phyloP scores from a whole-genome alignment of 495 filamentous ascomycete species.

The Aspergillus avenaceus region DNA sequence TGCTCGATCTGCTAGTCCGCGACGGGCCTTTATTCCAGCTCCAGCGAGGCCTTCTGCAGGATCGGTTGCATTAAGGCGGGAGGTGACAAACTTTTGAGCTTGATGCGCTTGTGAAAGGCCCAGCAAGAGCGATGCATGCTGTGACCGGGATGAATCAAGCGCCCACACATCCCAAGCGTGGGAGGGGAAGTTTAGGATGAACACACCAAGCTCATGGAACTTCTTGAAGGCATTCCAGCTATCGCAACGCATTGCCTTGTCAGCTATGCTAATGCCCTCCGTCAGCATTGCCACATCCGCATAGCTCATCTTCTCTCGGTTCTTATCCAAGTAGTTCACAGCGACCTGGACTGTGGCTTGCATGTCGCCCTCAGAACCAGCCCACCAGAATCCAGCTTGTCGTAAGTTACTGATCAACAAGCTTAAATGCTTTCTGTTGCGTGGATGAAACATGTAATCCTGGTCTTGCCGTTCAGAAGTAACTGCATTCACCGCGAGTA shows the following conservation, averaged over 20 bases:
- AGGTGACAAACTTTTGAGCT: slow-evolving; percentile 57
- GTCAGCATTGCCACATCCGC: slow-evolving; percentile 58
- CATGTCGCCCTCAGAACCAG: slow-evolving; percentile 68
- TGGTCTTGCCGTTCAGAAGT: slow-evolving; percentile 79
- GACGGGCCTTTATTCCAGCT: slow-evolving; percentile 40
- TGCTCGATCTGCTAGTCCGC: slow-evolving; percentile 23
- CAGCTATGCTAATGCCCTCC: slow-evolving; percentile 59
- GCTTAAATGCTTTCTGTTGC: slow-evolving; percentile 59
- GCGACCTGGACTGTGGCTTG: slow-evolving; percentile 57
- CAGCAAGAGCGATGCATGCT: slow-evolving; percentile 36
- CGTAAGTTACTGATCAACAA: slow-evolving; percentile 72
- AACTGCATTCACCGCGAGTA: slow-evolving; percentile 78
- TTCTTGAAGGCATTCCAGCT: slow-evolving; percentile 63
- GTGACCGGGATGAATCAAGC: slow-evolving; percentile 40
- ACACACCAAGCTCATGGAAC: slow-evolving; percentile 75
- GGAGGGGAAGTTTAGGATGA: slow-evolving; percentile 55
- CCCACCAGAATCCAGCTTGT: slow-evolving; percentile 88
- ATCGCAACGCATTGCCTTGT: slow-evolving; percentile 50
- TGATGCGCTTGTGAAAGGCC: slow-evolving; percentile 54
- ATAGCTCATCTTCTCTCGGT: slow-evolving; percentile 44
- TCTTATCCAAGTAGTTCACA: slow-evolving; percentile 56
- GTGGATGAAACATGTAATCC: slow-evolving; percentile 85
- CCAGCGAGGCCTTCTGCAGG: slow-evolving; percentile 49
- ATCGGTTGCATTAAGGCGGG: slow-evolving; percentile 42
- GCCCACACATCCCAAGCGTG: slow-evolving; percentile 57